phyloP scores from a whole-genome alignment of 352 stramenopile species.

The Pythium rhizo-oryzae region DNA sequence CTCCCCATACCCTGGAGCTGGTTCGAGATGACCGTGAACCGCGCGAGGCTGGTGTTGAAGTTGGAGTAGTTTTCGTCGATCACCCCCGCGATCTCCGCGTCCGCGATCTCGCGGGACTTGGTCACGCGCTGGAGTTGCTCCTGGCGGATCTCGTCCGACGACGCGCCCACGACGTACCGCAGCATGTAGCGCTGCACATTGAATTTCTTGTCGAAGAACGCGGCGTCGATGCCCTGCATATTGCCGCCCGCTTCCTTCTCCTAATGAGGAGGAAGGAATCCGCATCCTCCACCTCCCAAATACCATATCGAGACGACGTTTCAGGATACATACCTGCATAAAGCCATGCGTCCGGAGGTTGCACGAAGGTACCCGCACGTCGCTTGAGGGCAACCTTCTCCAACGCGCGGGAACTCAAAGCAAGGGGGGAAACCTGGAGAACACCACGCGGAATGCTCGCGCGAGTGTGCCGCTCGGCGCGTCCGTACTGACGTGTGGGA shows the following conservation, averaged over 20 bases:
- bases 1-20: constrained; percentile 63
- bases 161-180: constrained; percentile 67
- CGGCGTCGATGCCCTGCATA: constrained; percentile 72
- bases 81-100: constrained; percentile 80
- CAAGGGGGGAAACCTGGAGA: background rate
- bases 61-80: constrained; percentile 86
- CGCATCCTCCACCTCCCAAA: too few relatives aligned
- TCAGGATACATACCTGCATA: constrained; percentile 17
- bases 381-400: background rate
- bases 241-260: constrained; percentile 1
- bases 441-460: background rate
- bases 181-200: constrained; percentile 80
- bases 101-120: constrained; percentile 61
- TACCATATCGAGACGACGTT: constrained; percentile 32
- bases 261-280: background rate
- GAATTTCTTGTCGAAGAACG: constrained; percentile 89
- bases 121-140: constrained; percentile 72
- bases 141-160: constrained; percentile 64
- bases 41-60: constrained; percentile 84
- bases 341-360: background rate
- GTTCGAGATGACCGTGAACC: constrained; percentile 77
- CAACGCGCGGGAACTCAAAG: background rate
- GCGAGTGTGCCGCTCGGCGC: background rate
- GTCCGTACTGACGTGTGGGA: too few relatives aligned
- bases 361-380: constrained; percentile 9